Conservation (phyloP, 1,284 basidiomycete genomes). For the Pseudozyma tsukubaensis region DNA sequence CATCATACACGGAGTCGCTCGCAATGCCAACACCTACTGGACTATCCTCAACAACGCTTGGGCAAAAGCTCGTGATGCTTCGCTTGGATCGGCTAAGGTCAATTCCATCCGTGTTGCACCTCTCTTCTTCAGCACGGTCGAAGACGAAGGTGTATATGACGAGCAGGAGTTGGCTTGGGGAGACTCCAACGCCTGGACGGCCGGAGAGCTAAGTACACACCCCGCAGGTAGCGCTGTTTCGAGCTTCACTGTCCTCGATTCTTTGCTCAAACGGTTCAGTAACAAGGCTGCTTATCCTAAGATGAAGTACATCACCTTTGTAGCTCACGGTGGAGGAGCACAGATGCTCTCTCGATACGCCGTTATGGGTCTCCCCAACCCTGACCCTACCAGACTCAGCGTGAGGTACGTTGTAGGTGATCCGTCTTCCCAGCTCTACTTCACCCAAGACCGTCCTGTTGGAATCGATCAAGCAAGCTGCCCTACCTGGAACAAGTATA, state of each 20-base stretch:
- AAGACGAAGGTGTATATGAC: constrained; percentile 36
- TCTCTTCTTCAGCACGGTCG: constrained; percentile 51
- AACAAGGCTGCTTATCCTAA: constrained; percentile 43
- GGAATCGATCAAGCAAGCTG: constrained; percentile 30
- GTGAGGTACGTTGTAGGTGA: constrained; percentile 58
- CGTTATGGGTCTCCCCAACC: constrained; percentile 36
- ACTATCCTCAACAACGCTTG: constrained; percentile 42
- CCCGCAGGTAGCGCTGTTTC: constrained; percentile 28
- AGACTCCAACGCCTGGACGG: constrained; percentile 56
- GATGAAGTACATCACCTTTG: constrained; percentile 59
- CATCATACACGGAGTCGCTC: constrained; percentile 54
- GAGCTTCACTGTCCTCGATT: constrained; percentile 44
- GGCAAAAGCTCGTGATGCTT: constrained; percentile 21
- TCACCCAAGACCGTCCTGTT: constrained; percentile 55
- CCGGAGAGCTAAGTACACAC: constrained; percentile 43
- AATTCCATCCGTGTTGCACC: constrained; percentile 57
- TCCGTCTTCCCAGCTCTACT: constrained; percentile 56
- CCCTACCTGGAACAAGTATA: constrained; percentile 49
- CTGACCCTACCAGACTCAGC: constrained; percentile 15
- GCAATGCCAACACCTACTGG: constrained; percentile 56
- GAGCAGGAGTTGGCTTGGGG: constrained; percentile 46
- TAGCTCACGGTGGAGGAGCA: constrained; percentile 61
- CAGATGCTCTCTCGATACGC: constrained; percentile 59
- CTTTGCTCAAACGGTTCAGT: constrained; percentile 35
- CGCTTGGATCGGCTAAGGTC: constrained; percentile 15